Base-by-base conservation (phyloP, 2,329 filamentous ascomycete species). In the Aspergillus viridinutans region DNA sequence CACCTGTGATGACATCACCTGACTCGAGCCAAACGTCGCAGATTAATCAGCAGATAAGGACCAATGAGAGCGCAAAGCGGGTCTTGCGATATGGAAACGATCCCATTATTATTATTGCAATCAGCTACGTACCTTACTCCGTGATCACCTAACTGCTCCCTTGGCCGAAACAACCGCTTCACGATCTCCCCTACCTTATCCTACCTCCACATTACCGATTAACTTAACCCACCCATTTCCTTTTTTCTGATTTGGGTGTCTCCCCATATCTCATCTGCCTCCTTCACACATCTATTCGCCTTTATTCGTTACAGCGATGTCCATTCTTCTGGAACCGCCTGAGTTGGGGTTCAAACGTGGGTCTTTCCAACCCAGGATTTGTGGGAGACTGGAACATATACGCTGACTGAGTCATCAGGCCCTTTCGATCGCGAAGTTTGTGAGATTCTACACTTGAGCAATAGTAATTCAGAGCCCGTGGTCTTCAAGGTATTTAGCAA, bases 271-370 rank as follows among this genome's bases (percentile, higher is more conserved):
- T 47, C 23, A 25, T 47, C 23, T 8, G 32, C 61, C 54, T 57
- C 59, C 60, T 58, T 58, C 60, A n/a, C 32, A 40, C 53, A 23
- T 47, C 21, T 47, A 26, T 14, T 47, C 58, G 61, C 57, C 38
- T 49, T 54, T 54, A 21, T 49, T 48, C 56, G 57, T 59, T 64
- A 60, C 64, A 66, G 83, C 70, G 78, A 97, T 97, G 94, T 95
- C 93, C 68, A 89, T 99, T 80, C 90, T 96, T 70, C 90, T 99
- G 73, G 88, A 94, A 69, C 94, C 93, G 59, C 77, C 85, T 67
- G 94, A 97, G 84, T 86, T 99, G 73, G 90, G 86, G 80, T 99
- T 99, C 80, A 89, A 87, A 78, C 90, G 94, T 97, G 65, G 64
- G 76, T 66, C 20, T 55, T 53, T 35, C 43, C 12, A 47, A 26